Percentiles rank a stretch among this genome's conserved stretches.
Evolutionary conservation across 1,139 yeast species (phyloP).

Genomic region (Saccharomyces hybrid): DNA sequence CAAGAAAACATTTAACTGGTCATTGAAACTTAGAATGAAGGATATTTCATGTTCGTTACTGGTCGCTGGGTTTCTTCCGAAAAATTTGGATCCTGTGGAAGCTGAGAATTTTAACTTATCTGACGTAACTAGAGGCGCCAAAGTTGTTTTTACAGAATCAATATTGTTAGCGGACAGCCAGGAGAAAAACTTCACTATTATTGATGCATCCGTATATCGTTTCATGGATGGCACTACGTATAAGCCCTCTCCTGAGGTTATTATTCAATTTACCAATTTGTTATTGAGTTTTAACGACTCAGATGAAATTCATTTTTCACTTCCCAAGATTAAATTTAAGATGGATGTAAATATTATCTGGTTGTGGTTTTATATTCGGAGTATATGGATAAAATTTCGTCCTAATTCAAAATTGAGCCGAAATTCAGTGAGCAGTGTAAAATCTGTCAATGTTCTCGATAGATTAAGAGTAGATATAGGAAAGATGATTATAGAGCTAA

Average conservation of each 20-base stretch:
- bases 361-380: constrained; percentile 19
- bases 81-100: constrained; percentile 20
- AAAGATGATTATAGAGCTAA: constrained; percentile 18
- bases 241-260: constrained; percentile 10
- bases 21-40: constrained; percentile 21
- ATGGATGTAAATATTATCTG: constrained; percentile 27
- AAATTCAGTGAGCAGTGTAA: neutral
- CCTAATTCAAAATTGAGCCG: neutral
- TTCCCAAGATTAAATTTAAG: constrained; percentile 17
- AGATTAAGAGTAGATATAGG: constrained; percentile 10
- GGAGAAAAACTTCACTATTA: constrained; percentile 11
- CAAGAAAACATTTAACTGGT: constrained; percentile 12
- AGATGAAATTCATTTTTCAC: constrained; percentile 3
- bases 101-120: constrained; percentile 16
- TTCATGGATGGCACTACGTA: constrained; percentile 15
- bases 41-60: constrained; percentile 20
- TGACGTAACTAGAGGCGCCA: constrained; percentile 21
- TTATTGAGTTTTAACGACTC: constrained; percentile 1
- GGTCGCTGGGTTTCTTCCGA: constrained; percentile 18
- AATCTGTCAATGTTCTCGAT: constrained; percentile 4
- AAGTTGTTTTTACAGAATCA: constrained; percentile 17
- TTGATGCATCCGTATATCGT: constrained; percentile 15
- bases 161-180: constrained; percentile 8
- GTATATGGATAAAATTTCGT: constrained; percentile 8
- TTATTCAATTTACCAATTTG: constrained; percentile 15